phyloP scores from a whole-genome alignment of 306 rosid species.

The Ormosia emarginata region DNA sequence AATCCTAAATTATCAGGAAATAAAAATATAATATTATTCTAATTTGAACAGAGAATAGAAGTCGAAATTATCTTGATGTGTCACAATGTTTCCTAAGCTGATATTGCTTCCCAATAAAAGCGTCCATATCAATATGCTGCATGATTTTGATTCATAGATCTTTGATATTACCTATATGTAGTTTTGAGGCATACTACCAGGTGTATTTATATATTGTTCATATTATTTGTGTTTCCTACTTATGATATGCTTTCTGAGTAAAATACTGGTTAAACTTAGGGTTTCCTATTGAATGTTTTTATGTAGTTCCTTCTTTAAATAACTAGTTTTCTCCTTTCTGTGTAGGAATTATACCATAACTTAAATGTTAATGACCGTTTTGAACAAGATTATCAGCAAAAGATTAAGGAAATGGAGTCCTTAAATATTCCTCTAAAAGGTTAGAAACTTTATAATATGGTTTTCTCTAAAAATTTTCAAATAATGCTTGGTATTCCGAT shows the following conservation, averaged over 20 bases:
- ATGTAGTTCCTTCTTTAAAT: conserved; percentile 2
- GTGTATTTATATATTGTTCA: neutral
- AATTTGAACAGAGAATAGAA: too few species aligned
- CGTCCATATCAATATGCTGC: too few species aligned
- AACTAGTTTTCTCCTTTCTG: conserved; percentile 12
- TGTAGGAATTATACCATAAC: conserved; percentile 86
- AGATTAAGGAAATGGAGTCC: conserved; percentile 69
- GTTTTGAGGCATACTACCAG: neutral
- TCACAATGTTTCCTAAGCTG: too few species aligned
- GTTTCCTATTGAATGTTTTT: neutral
- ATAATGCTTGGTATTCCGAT: neutral
- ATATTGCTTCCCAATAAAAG: too few species aligned
- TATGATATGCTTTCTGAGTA: neutral
- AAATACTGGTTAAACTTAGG: neutral
- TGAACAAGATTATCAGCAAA: conserved; percentile 84
- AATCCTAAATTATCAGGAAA: too few species aligned
- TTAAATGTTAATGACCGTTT: conserved; percentile 65
- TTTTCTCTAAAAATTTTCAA: neutral
- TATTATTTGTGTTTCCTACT: neutral
- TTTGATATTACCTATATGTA: neutral
- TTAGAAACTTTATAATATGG: conserved; percentile 25
- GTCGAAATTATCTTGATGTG: too few species aligned
- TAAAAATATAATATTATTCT: too few species aligned
- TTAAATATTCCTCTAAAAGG: conserved; percentile 77
- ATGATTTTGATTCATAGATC: conserved; percentile 6